Evolutionary conservation across 306 rosid species (phyloP), one percentile per base, ranked within the genome.

Genomic region (Amphicarpaea edgeworthii): DNA sequence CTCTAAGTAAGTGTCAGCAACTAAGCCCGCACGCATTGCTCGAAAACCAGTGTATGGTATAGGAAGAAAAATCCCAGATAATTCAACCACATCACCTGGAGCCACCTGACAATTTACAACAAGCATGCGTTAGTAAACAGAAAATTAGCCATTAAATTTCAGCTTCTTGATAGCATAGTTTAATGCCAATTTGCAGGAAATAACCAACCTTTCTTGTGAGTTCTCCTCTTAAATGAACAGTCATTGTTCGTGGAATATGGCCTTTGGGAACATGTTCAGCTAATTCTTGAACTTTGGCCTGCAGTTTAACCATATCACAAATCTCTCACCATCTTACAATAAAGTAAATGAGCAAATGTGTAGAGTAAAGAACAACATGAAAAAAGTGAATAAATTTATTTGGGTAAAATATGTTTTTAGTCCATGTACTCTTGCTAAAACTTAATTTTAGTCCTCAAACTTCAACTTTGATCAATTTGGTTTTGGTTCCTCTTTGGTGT

Each of bases 201-300:
- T 30, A 81, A 58, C 81, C 46, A 53, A 95, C 99, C 98, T 92
- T 96, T 85, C 99, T 90, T 1, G 98, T 96, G 76, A 96, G 93
- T 78, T 96, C 99, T 76, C 99, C 99, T 84, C 98, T 84, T n/a
- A 96, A 85, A 85, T 90, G 99, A 68, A 90, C 93, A 17, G 98
- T 86, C 98, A 96, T 92, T 75, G 99, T 81, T 68, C 99, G 86
- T 32, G 99, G 98, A 82, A 96, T 92, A 76, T 96, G 99, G 47
- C 99, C 99, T 83, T 96, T 96, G 34, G 99, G 99, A 54, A 96
- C 98, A 82, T 96, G 97, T 53, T 96, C 99, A 77, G 99, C 79
- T 81, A 96, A 88, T 81, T 96, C 99, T 85, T 96, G 98, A 82
- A 96, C 82, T 90, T 96, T 96, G 14, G 97, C 99, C 99, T 96